Evolutionary conservation across 306 rosid genomes (phyloP), one percentile per base, ranked within the genome.

Genomic region (Ormosia semicastrata): DNA sequence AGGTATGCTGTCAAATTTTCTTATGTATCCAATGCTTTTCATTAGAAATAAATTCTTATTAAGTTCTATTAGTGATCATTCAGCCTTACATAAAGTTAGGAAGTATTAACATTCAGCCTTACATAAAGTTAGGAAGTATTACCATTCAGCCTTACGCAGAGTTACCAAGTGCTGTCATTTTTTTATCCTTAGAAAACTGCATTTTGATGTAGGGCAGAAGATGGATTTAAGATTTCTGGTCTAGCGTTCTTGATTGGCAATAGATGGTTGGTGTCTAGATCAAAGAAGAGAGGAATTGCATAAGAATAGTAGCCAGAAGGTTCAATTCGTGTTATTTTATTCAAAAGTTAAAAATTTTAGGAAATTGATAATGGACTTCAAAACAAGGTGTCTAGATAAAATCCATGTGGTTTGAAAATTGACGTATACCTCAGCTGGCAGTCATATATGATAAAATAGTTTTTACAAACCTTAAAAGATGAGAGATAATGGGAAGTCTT

Each of bases 1-100:
- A 52, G 97, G 99, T 95, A 93, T 15, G 77, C 56, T 7, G 86
- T 79, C 69, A 18, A 49, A 56, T 30, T 33, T 85, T 78, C 54
- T 53, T 47, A 36, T 5, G 2, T 59, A 41, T 46, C 32, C 53
- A 24, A 33, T 65, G 33, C 60, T 52, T 84, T 62, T 53, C 8
- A 34, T 53, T 43, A 64, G 58, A 33, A 58, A 73, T 59, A 68
- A 33, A 6, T 30, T 68, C 32, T 69, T 80, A n/a, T 46, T 1
- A 59, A 32, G 63, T 68, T 71, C 66, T 66, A 12, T n/a, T 60
- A 6, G 36, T 46, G 12, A 73, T 72, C 58, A 65, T 50, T 72
- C 53, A 41, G 11, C 40, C 37, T 71, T 73, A 13, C 60, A 34
- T 69, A 4, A 49, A 75, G 71, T 60, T 56, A 24, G 58, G 63